Evolutionary conservation across 2,329 filamentous ascomycete genomes (phyloP).

Genomic region (Bipolaris sorokiniana): DNA sequence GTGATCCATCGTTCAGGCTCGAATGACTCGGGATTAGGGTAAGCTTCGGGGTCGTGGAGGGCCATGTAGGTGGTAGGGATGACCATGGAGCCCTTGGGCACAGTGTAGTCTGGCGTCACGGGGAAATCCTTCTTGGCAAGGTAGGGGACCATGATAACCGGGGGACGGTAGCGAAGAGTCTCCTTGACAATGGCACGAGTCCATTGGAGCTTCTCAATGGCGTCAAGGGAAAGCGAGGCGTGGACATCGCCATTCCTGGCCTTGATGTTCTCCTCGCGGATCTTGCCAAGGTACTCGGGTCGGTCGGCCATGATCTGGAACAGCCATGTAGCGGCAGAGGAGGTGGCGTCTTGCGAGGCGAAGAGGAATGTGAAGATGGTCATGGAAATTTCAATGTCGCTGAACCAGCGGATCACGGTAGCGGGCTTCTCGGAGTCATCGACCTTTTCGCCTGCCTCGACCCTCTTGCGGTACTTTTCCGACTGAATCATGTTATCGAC

Average conservation of each 20-base stretch:
- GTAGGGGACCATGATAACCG: conserved; percentile 97
- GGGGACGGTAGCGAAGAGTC: conserved; percentile 80
- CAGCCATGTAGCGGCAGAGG: conserved; percentile 90
- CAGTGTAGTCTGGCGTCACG: conserved; percentile 84
- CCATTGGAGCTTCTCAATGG: conserved; percentile 87
- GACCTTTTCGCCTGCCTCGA: conserved; percentile 70
- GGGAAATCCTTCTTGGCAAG: conserved; percentile 94
- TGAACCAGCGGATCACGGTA: conserved; percentile 83
- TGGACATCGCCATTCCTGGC: conserved; percentile 76
- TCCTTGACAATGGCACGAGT: conserved; percentile 84
- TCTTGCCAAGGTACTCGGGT: conserved; percentile 86
- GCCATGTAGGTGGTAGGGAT: conserved; percentile 90
- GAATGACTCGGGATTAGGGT: conserved; percentile 78
- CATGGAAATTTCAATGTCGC: conserved; percentile 88
- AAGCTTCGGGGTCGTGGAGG: conserved; percentile 90
- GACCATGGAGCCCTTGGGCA: conserved; percentile 94
- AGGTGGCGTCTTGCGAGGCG: conserved; percentile 95
- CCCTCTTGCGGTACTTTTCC: conserved; percentile 77
- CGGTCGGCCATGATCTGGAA: conserved; percentile 94
- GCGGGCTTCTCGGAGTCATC: conserved; percentile 76
- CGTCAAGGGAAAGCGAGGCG: conserved; percentile 76
- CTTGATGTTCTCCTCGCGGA: conserved; percentile 87
- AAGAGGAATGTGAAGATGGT: conserved; percentile 97
- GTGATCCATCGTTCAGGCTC: conserved; percentile 68
- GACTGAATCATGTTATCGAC: conserved; percentile 80